Conservation (phyloP, 352 stramenopile species). For the Globisporangium radiosum region DNA sequence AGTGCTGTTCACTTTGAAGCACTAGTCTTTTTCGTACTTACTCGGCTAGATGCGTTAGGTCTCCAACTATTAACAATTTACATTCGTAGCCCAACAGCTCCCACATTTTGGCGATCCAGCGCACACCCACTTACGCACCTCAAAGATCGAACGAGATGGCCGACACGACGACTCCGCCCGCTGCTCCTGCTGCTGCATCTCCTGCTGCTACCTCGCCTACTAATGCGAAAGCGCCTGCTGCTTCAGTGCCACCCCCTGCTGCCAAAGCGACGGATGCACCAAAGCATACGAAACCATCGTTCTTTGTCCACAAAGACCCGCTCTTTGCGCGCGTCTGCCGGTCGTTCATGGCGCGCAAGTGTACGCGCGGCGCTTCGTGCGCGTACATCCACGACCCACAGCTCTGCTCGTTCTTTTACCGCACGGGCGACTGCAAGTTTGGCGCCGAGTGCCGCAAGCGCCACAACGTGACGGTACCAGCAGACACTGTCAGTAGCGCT, state of each 20-base stretch:
- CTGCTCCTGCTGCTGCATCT: neutral
- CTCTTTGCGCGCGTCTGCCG: slow-evolving; percentile 62
- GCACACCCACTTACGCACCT: no score
- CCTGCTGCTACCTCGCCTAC: neutral
- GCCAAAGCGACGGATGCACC: neutral
- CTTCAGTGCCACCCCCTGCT: neutral
- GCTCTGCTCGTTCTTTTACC: slow-evolving; percentile 43
- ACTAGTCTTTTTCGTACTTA: no score
- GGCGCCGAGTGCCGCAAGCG: slow-evolving; percentile 46
- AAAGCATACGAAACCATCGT: slow-evolving; percentile 10
- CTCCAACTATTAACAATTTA: no score
- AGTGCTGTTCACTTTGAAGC: no score
- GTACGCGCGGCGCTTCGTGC: slow-evolving; percentile 27
- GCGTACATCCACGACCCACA: slow-evolving; percentile 46
- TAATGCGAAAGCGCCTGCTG: neutral
- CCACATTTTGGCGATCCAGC: no score
- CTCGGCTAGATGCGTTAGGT: no score
- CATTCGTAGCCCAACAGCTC: no score
- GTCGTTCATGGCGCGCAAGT: slow-evolving; percentile 37
- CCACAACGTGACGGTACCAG: slow-evolving; percentile 36
- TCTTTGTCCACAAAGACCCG: slow-evolving; percentile 46
- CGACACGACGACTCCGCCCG: neutral
- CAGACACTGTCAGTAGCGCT: neutral
- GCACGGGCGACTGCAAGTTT: slow-evolving; percentile 43
- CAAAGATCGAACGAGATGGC: no score